Conservation (phyloP, 73 alveolate genomes). For the Loxodes magnus region DNA sequence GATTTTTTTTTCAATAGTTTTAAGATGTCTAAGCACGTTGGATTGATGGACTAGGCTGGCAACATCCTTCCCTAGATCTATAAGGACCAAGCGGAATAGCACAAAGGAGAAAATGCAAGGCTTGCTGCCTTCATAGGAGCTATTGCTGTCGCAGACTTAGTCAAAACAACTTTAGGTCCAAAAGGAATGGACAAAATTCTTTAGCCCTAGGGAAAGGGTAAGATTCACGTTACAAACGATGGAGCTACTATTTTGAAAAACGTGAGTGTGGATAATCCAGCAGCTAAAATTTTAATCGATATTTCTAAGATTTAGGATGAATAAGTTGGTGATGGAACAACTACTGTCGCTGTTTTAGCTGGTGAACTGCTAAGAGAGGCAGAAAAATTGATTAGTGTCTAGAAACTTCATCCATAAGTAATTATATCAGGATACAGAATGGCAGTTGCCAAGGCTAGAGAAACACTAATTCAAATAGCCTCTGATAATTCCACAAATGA, state of each 20-base stretch:
- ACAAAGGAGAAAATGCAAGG: conserved; percentile 81
- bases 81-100: conserved; percentile 62
- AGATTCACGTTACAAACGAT: conserved; percentile 88
- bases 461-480: conserved; percentile 50
- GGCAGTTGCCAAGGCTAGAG: conserved; percentile 87
- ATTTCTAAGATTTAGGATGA: conserved; percentile 92
- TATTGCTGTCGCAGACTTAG: conserved; percentile 94
- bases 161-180: conserved; percentile 93
- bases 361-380: conserved; percentile 96
- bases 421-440: conserved; percentile 85
- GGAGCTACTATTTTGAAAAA: conserved; percentile 93
- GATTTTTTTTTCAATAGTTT: no score
- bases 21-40: no score
- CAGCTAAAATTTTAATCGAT: conserved; percentile 92
- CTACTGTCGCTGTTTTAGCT: conserved; percentile 88
- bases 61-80: conserved; percentile 72
- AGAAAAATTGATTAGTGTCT: conserved; percentile 70
- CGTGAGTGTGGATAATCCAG: conserved; percentile 90
- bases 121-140: conserved; percentile 90
- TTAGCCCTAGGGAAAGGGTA: conserved; percentile 62
- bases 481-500: conserved; percentile 57
- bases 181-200: conserved; percentile 96
- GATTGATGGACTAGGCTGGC: conserved; percentile 9
- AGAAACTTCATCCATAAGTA: conserved; percentile 85
- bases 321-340: conserved; percentile 97